Percentiles rank a stretch among this genome's conserved stretches.
Evolutionary conservation across 1,284 basidiomycete species (phyloP).

Genomic region (Omphalotus olearius): DNA sequence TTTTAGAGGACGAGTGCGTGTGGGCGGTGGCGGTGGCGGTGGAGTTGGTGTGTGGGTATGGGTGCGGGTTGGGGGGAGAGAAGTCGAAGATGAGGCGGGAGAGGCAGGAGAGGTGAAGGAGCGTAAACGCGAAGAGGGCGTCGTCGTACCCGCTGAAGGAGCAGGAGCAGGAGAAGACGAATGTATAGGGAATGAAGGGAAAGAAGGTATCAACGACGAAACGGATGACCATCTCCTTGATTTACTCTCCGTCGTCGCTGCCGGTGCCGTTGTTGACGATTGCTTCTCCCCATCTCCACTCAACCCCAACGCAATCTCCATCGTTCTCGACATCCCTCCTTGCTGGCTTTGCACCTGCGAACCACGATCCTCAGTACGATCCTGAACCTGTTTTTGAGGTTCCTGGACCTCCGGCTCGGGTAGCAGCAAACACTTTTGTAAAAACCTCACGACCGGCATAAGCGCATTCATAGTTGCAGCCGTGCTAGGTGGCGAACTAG

Average conservation of each 20-base stretch:
- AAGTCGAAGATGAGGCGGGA: conserved; percentile 1
- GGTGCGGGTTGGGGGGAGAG: conserved; percentile 16
- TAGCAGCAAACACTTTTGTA: conserved; percentile 56
- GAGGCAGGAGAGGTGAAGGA: conserved; percentile 15
- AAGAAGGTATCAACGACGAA: conserved; percentile 31
- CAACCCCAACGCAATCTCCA: not conserved
- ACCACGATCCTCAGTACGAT: not conserved
- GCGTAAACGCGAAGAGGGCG: conserved; percentile 7
- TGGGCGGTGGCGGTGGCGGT: conserved; percentile 17
- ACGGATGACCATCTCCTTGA: conserved; percentile 37
- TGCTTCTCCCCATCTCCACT: not conserved
- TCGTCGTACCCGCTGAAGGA: conserved; percentile 5
- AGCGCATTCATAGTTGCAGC: conserved; percentile 45
- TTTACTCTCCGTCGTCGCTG: not conserved
- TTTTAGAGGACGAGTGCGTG: conserved; percentile 49
- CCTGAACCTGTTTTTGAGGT: not conserved
- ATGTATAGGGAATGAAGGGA: conserved; percentile 24
- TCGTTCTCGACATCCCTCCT: not conserved
- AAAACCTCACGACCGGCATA: conserved; percentile 54
- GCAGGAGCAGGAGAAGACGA: conserved; percentile 19
- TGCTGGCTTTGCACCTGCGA: not conserved
- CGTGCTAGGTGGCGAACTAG: conserved; percentile 54
- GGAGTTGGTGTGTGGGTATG: conserved; percentile 24
- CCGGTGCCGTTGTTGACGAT: not conserved
- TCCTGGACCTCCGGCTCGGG: conserved; percentile 21